These are phyloP conservation scores for Suillus tomentosus DNA, from an alignment of 768 basidiomycete species.

Conservation along the genomic window DNA sequence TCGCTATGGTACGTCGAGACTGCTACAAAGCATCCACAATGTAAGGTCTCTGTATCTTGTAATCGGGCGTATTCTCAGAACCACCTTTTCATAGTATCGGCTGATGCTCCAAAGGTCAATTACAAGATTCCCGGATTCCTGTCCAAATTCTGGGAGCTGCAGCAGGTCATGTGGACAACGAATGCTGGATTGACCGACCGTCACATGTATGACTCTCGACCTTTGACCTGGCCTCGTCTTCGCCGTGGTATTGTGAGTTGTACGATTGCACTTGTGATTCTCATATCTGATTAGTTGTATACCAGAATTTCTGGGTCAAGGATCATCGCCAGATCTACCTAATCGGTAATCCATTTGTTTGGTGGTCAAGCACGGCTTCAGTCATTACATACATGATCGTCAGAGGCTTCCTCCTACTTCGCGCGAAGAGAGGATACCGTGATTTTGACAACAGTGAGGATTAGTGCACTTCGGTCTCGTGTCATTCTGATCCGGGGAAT, in stretches of 20 bases:
- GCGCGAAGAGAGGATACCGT: conserved; percentile 86
- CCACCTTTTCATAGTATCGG: conserved; percentile 52
- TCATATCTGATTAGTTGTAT: conserved; percentile 13
- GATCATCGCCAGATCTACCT: conserved; percentile 95
- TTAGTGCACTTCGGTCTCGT: neutral
- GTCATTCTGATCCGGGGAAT: conserved; percentile 1
- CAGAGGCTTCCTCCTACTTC: conserved; percentile 80
- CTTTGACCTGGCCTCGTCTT: conserved; percentile 86
- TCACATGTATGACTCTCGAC: conserved; percentile 95
- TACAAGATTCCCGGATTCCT: conserved; percentile 90
- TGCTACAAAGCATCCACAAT: conserved; percentile 58
- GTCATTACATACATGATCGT: conserved; percentile 67
- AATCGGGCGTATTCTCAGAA: neutral
- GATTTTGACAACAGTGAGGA: conserved; percentile 90
- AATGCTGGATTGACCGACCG: conserved; percentile 95
- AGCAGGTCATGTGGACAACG: conserved; percentile 95
- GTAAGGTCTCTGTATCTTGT: conserved; percentile 47
- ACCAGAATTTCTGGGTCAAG: conserved; percentile 97
- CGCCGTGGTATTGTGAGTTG: conserved; percentile 86
- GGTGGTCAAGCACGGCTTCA: conserved; percentile 82
- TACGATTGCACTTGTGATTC: neutral
- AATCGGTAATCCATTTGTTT: conserved; percentile 91
- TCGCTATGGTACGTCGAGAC: conserved; percentile 96
- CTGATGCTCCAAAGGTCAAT: conserved; percentile 79
- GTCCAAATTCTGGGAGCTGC: conserved; percentile 87